A percentile compares a stretch with the other conserved stretches of the same genome.
Evolutionary conservation across 176 grass and related monocot species (phyloP).

Genomic region (Bromus sterilis): DNA sequence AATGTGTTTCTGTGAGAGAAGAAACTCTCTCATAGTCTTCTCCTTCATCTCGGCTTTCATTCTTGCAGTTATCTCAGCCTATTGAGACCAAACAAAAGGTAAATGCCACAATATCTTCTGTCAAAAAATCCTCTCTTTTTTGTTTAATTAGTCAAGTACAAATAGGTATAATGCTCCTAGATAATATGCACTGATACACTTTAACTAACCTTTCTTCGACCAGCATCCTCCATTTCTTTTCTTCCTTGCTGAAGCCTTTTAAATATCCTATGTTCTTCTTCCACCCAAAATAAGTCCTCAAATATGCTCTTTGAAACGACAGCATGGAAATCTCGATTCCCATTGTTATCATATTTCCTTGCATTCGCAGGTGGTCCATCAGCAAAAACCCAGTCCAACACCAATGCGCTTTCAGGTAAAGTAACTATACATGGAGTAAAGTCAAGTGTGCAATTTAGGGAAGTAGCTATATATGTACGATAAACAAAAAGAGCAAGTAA

Average conservation of each 20-base stretch:
- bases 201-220: slow-evolving; percentile 50
- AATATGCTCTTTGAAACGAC: slow-evolving; percentile 51
- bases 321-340: slow-evolving; percentile 70
- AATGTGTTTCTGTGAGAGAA: slow-evolving; percentile 92
- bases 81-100: slow-evolving; percentile 19
- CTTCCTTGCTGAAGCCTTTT: slow-evolving; percentile 64
- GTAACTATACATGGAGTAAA: slow-evolving; percentile 40
- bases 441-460: not conserved
- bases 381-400: slow-evolving; percentile 83
- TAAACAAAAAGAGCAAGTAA: not conserved
- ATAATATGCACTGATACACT: not conserved
- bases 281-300: slow-evolving; percentile 60
- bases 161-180: not conserved
- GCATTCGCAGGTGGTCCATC: slow-evolving; percentile 73
- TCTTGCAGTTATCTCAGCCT: slow-evolving; percentile 62
- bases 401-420: slow-evolving; percentile 54
- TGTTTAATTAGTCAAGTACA: not conserved
- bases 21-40: slow-evolving; percentile 68
- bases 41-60: slow-evolving; percentile 82
- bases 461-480: not conserved
- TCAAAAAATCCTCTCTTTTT: not conserved
- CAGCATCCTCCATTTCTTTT: slow-evolving; percentile 58
- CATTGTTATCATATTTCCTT: slow-evolving; percentile 83
- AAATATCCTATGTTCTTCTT: slow-evolving; percentile 76
- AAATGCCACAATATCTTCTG: not conserved